Evolutionary conservation across 2,329 filamentous ascomycete genomes (phyloP), one percentile per base, ranked within the genome.

Genomic region (Fusarium vanettenii): DNA sequence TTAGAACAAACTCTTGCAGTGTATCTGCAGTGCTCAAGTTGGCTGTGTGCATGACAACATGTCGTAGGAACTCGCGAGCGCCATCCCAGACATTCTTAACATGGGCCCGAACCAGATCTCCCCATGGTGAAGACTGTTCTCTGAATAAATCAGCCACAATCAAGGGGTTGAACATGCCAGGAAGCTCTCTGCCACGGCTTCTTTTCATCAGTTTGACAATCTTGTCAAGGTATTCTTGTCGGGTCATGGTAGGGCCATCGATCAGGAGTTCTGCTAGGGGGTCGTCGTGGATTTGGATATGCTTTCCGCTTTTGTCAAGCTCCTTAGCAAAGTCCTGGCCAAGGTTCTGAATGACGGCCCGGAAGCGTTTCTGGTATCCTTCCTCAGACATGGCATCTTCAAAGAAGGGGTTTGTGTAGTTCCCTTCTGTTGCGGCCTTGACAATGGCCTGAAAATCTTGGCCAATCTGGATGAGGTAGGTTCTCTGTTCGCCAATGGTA

Each of bases 91-190:
- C 67, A 1, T 31, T 52, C 2, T 68, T 61, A 0, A 80, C 60
- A 41, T 76, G 71, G 1, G 16, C 9, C 16, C 45, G 78, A 1
- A 87, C 88, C 29, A 90, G 84, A 0, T 66, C 33, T 48, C 85
- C 79, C 92, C 90, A 93, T 0, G 86, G 87, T 8, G 74, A 64
- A 0, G 87, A 90, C 67, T 93, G 90, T 55, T 91, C 86, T 22
- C 82, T 82, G 76, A 93, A 93, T 0, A 94, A 79, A 25, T 92
- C 87, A 0, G 83, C 82, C 0, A 93, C 85, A 11, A 93, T 82
- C 63, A 90, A 78, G 0, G 91, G 87, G 69, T 91, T 91, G 79
- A 90, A 92, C 0, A 84, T 89, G 0, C 91, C 90, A 0, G 89
- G 89, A 0, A 93, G 80, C 76, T 93, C 92, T 6, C 86, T 81